Conservation (phyloP, 2,329 filamentous ascomycete genomes). For the Diaporthe humulicola region DNA sequence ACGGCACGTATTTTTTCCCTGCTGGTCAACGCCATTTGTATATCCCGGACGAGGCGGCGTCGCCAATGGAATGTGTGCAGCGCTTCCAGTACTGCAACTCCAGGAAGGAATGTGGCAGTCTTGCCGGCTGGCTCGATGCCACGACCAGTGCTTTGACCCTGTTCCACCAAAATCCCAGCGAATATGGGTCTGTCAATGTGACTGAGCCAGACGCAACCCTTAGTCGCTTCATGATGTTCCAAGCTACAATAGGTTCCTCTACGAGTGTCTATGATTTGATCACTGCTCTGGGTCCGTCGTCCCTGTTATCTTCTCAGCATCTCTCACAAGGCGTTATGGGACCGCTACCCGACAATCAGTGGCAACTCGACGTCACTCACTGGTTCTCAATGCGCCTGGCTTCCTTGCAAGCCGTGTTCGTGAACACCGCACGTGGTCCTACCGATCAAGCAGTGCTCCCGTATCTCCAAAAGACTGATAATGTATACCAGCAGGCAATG, state of each 20-base stretch:
- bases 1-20: accelerated
- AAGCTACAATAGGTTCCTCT: accelerated
- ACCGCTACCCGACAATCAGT: background rate
- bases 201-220: background rate
- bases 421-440: constrained; percentile 38
- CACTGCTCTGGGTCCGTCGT: background rate
- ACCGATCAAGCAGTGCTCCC: constrained; percentile 31
- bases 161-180: background rate
- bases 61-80: background rate
- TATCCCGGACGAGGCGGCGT: background rate
- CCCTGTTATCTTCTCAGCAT: background rate
- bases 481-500: background rate
- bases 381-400: background rate
- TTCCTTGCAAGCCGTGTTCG: constrained; percentile 37
- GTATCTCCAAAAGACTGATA: accelerated
- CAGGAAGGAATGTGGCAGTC: background rate
- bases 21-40: background rate
- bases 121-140: accelerated
- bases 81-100: background rate
- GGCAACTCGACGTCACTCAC: background rate
- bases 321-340: background rate
- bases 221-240: background rate
- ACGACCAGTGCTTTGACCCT: background rate
- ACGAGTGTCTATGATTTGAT: accelerated
- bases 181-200: accelerated